A percentile compares a stretch with the other conserved stretches of the same genome.
phyloP scores from a whole-genome alignment of 441 rosid species.

The Populus hybrid region DNA sequence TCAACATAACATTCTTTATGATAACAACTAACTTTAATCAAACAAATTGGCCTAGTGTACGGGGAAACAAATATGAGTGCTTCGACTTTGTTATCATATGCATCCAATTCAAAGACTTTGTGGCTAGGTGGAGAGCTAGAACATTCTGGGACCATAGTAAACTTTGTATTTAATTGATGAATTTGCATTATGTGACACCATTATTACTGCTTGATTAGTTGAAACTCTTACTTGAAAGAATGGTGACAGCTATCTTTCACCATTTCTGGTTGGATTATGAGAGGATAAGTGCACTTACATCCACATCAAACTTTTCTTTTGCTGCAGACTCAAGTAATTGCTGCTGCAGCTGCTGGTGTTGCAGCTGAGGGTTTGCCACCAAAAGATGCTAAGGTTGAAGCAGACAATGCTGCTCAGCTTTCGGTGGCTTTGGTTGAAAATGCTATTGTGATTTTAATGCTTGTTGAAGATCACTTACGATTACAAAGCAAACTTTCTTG shows the following conservation, averaged over 20 bases:
- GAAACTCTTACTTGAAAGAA: neutral
- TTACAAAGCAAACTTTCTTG: slow-evolving; percentile 88
- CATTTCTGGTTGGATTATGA: slow-evolving; percentile 15
- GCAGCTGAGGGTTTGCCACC: slow-evolving; percentile 99
- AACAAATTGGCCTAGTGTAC: neutral
- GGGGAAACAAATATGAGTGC: neutral
- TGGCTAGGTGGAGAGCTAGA: neutral
- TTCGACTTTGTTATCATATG: neutral
- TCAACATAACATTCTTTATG: neutral
- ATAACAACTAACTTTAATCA: neutral
- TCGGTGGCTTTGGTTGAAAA: slow-evolving; percentile 98
- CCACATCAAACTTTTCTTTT: slow-evolving; percentile 32
- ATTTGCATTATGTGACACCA: neutral
- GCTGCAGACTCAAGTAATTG: slow-evolving; percentile 98
- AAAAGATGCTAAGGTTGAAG: slow-evolving; percentile 82
- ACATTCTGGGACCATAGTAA: neutral
- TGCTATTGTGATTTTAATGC: slow-evolving; percentile 98
- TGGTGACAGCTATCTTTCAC: too few species aligned
- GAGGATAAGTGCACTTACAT: slow-evolving; percentile 19
- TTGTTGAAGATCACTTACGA: slow-evolving; percentile 99
- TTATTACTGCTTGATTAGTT: neutral
- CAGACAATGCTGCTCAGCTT: slow-evolving; percentile 98
- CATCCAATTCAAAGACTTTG: neutral
- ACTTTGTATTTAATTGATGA: neutral
- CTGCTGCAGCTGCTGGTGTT: slow-evolving; percentile 99